phyloP scores from a whole-genome alignment of 352 stramenopile genomes.

The Phytophthora agathidicida region DNA sequence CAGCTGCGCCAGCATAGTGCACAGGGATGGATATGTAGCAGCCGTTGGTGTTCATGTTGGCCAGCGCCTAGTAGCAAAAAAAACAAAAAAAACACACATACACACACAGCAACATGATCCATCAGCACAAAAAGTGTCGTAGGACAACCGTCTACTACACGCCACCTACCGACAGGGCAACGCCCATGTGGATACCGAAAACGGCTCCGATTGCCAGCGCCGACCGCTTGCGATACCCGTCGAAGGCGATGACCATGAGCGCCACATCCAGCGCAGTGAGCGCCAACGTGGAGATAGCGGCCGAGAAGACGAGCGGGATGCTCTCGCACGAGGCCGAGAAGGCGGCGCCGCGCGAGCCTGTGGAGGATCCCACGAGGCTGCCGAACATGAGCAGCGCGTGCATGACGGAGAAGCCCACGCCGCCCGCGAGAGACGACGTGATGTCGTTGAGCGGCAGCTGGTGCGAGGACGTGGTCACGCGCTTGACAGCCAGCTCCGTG shows the following conservation, averaged over 20 bases:
- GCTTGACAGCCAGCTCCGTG: slow-evolving; percentile 74
- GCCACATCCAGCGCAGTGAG: slow-evolving; percentile 80
- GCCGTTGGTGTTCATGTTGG: slow-evolving; percentile 80
- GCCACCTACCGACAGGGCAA: slow-evolving; percentile 71
- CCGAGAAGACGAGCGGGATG: slow-evolving; percentile 76
- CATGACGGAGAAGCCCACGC: slow-evolving; percentile 85
- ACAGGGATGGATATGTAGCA: slow-evolving; percentile 79
- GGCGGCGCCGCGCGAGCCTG: slow-evolving; percentile 66
- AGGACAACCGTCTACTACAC: too few species aligned
- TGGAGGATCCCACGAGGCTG: slow-evolving; percentile 73
- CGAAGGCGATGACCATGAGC: slow-evolving; percentile 86
- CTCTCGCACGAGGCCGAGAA: slow-evolving; percentile 76
- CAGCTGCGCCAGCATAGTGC: slow-evolving; percentile 66
- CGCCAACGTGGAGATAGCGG: slow-evolving; percentile 71
- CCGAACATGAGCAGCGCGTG: slow-evolving; percentile 88
- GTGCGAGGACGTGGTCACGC: slow-evolving; percentile 76
- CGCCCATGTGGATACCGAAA: slow-evolving; percentile 73
- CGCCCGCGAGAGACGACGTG: slow-evolving; percentile 78
- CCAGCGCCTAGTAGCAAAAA: slow-evolving; percentile 43
- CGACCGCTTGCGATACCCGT: slow-evolving; percentile 77
- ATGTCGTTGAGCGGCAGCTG: slow-evolving; percentile 87
- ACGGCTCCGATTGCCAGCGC: slow-evolving; percentile 52
- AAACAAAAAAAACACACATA: slow-evolving; percentile 6
- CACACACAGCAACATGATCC: slow-evolving; percentile 1
- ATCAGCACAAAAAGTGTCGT: slow-evolving; percentile 1